Base-by-base conservation (phyloP, 208 protist genomes). In the Porcisia hertigi region DNA sequence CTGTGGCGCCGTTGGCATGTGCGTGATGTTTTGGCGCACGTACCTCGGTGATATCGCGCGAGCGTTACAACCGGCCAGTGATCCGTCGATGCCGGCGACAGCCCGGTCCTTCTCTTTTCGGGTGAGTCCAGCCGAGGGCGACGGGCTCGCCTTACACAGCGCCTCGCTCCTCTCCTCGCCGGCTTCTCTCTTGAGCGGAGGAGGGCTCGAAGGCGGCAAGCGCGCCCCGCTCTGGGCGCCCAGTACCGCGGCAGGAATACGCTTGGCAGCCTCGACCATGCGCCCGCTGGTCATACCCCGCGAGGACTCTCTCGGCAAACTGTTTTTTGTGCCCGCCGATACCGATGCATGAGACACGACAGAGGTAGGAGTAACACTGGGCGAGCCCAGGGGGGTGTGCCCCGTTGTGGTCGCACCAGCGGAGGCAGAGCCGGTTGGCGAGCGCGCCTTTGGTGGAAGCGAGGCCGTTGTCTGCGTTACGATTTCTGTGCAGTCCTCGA, bases 11-110 rank as follows among this genome's bases (percentile, higher is more conserved):
- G 16, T 41, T 14, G 34, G 59, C 41, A n/a, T 1, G 59, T 41
- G 34, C 14, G 65, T 30, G 20, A 62, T 52, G 12, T 63, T 69
- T 57, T 71, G 47, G 1, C 76, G 76, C 16, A 70, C 69, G 53
- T 75, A 71, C 62, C 54, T 23, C 9, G 76, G 76, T 1, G 76
- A 36, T 25, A 80, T 62, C 43, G 70, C 75, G 59, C 49, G 59
- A 5, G 63, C 63, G 54, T 52, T 80, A 65, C 62, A 80, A 62
- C 60, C 71, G 7, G 9, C 53, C 20, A 64, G 69, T 23, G 62
- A 75, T 8, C 36, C 59, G 34, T 64, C 59, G 59, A 64, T 43
- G 12, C 30, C 34, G 41, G 30, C 34, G 59, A 34, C 34, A 43
- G 34, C 34, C 34, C 41, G 59, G 34, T 64, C 59, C 20, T 43